A percentile compares a stretch with the other conserved stretches of the same genome.
phyloP scores from a whole-genome alignment of 768 basidiomycete species.

The Suillus fuscotomentosus region DNA sequence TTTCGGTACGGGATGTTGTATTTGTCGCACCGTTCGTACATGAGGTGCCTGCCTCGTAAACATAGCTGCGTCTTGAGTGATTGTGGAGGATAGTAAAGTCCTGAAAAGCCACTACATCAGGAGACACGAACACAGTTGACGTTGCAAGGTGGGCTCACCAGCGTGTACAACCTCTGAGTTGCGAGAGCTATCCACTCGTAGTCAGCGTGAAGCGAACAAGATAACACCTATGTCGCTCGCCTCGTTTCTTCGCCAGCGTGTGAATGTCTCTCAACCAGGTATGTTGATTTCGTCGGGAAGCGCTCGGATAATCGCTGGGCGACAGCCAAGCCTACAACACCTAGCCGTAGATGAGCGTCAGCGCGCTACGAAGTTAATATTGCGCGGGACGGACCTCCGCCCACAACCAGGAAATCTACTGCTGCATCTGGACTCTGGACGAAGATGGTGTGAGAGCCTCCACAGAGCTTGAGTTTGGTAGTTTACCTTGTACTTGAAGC shows the following conservation, averaged over 20 bases:
- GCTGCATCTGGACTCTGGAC: constrained; percentile 60
- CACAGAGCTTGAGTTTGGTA: neutral
- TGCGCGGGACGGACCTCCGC: constrained; percentile 58
- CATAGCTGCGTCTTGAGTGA: constrained; percentile 88
- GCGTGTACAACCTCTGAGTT: constrained; percentile 97
- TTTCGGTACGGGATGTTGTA: constrained; percentile 67
- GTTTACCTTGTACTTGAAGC: constrained; percentile 60
- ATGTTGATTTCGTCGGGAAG: constrained; percentile 69
- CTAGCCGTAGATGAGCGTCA: constrained; percentile 32
- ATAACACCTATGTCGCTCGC: constrained; percentile 32
- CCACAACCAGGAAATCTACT: constrained; percentile 85
- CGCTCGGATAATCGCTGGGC: constrained; percentile 68
- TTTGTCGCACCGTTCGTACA: constrained; percentile 72
- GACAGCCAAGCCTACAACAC: constrained; percentile 84
- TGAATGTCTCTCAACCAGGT: constrained; percentile 75
- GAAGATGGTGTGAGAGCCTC: neutral
- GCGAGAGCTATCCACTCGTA: constrained; percentile 59
- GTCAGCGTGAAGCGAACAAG: neutral
- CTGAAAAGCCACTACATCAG: constrained; percentile 34
- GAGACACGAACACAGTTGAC: neutral
- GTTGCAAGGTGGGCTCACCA: constrained; percentile 39
- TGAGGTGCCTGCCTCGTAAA: constrained; percentile 78
- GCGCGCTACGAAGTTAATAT: neutral
- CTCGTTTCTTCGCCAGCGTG: constrained; percentile 86
- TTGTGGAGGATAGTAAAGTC: constrained; percentile 78